Base-by-base conservation (phyloP, 208 protist genomes). In the Leishmania arabica region DNA sequence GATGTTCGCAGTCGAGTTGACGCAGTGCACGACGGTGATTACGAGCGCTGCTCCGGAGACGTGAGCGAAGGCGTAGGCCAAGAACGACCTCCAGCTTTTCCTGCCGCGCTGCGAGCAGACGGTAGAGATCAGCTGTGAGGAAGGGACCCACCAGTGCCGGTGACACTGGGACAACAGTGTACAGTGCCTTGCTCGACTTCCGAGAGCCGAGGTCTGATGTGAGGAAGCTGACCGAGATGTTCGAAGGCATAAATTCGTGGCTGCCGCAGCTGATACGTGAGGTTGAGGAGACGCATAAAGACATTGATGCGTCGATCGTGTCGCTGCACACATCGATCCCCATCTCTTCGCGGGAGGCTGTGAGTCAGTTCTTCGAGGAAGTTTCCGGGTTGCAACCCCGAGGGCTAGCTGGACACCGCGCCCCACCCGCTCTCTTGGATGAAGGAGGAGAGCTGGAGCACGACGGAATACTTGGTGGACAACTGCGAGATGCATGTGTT, bases 371-470 rank as follows among this genome's bases (percentile, higher is more conserved):
- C 49, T 84, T 92, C 8, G 93, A 94, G 90, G 72, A 83, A 21
- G 77, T 90, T 56, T 92, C 91, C 88, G 92, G 81, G 90, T 58
- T 97, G 91, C 83, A 86, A 94, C 84, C 92, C 96, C 80, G 90
- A 96, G 2, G 93, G 93, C 58, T 88, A 94, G 9, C 82, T 96
- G 60, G 94, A 98, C 83, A 77, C 91, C 37, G 92, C 91, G n/a
- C 49, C 87, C 21, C 93, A 98, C 82, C 95, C 96, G 2, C 97
- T 98, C 87, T 95, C 92, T n/a, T 93, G 89, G 45, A 91, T 91
- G 56, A 89, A 89, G 80, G 88, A 91, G 68, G 94, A 98, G 86
- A 87, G 89, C 66, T 91, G 95, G 49, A 91, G 96, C 83, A 98
- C 95, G 24, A 96, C 92, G 11, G 77, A 88, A 79, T 97, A 94